Percentiles rank a stretch among this genome's conserved stretches.
phyloP scores from a whole-genome alignment of 108 stramenopile species.

The Fragilaria radians region DNA sequence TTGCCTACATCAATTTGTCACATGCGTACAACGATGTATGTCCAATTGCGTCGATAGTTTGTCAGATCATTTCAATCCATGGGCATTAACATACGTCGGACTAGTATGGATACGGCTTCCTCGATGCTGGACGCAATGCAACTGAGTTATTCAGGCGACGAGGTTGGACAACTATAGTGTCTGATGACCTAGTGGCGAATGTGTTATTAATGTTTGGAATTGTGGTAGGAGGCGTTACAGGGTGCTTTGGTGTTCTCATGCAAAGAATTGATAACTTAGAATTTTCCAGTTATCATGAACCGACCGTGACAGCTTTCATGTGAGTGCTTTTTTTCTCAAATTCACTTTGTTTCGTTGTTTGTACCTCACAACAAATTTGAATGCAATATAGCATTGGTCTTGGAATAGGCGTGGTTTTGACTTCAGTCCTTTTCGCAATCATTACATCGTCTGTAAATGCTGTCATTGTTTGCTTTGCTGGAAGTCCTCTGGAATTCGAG shows the following conservation, averaged over 20 bases:
- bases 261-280: slow-evolving; percentile 42
- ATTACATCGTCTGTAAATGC: slow-evolving; percentile 78
- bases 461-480: slow-evolving; percentile 88
- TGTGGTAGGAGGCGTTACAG: slow-evolving; percentile 69
- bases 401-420: slow-evolving; percentile 64
- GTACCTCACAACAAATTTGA: neutral
- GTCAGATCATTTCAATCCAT: slow-evolving; percentile 59
- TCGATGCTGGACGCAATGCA: slow-evolving; percentile 61
- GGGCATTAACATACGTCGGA: slow-evolving; percentile 87
- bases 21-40: slow-evolving; percentile 53
- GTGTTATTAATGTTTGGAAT: slow-evolving; percentile 66
- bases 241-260: slow-evolving; percentile 55
- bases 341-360: neutral
- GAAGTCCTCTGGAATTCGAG: slow-evolving; percentile 78
- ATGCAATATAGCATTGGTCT: slow-evolving; percentile 52
- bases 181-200: slow-evolving; percentile 78
- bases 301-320: slow-evolving; percentile 48
- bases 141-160: slow-evolving; percentile 73
- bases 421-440: slow-evolving; percentile 63
- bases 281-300: slow-evolving; percentile 38
- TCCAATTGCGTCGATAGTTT: slow-evolving; percentile 59
- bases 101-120: slow-evolving; percentile 74
- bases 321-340: slow-evolving; percentile 20
- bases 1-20: slow-evolving; percentile 67
- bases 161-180: slow-evolving; percentile 83